Conservation (phyloP, 2,329 filamentous ascomycete species). For the Ampelomyces quisqualis region DNA sequence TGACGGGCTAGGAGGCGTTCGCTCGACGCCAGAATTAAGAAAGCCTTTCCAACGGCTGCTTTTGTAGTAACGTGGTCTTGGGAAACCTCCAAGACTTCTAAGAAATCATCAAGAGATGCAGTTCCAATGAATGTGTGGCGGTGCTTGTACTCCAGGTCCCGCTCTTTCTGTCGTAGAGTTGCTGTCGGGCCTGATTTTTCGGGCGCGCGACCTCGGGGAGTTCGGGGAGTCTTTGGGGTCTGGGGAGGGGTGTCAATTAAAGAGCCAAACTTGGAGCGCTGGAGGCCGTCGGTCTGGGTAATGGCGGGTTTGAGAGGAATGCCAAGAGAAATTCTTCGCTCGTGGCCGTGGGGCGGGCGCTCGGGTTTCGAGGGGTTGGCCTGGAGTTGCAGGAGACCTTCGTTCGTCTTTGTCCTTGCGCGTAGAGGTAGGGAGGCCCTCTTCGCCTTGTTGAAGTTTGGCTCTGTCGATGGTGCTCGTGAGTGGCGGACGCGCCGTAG, state of each 20-base stretch:
- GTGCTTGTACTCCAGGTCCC: constrained; percentile 36
- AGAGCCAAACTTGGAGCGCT: constrained; percentile 9
- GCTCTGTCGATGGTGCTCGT: constrained; percentile 16
- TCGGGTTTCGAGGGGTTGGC: constrained; percentile 15
- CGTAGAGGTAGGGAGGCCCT: constrained; percentile 12
- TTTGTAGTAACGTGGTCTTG: constrained; percentile 21
- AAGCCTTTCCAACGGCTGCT: constrained; percentile 25
- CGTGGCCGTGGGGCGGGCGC: constrained; percentile 12
- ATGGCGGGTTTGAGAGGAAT: constrained; percentile 20
- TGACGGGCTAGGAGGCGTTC: constrained; percentile 33
- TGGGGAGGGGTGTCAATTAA: constrained; percentile 9
- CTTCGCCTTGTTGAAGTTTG: constrained; percentile 13
- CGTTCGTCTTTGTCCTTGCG: constrained; percentile 21
- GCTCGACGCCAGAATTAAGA: constrained; percentile 25
- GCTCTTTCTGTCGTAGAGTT: constrained; percentile 17
- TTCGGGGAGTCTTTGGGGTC: constrained; percentile 1
- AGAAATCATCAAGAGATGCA: constrained; percentile 33
- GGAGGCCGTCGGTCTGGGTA: constrained; percentile 3
- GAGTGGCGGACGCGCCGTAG: constrained; percentile 17
- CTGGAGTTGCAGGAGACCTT: constrained; percentile 24
- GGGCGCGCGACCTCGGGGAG: constrained; percentile 4
- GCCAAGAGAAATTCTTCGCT: constrained; percentile 24
- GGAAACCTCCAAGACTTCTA: constrained; percentile 28
- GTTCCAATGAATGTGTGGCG: constrained; percentile 40
- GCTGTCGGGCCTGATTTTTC: constrained; percentile 6